phyloP scores from a whole-genome alignment of 495 filamentous ascomycete species.

The Podospora bellae-mahoneyi region DNA sequence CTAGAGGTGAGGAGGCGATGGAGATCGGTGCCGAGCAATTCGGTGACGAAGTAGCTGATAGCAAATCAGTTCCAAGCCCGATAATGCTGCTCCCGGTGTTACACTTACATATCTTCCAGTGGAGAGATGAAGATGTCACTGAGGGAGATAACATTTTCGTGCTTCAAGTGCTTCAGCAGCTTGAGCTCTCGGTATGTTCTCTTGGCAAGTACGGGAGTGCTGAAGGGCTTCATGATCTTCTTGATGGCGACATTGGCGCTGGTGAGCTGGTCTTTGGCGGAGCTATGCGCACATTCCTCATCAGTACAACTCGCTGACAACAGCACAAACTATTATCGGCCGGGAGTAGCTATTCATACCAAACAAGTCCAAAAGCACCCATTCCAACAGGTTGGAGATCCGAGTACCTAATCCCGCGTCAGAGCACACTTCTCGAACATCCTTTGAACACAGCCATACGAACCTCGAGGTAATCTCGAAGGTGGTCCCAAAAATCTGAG shows the following conservation, averaged over 20 bases:
- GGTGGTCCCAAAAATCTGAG: constrained; percentile 98
- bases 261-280: constrained; percentile 95
- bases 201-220: constrained; percentile 95
- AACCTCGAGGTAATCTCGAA: constrained; percentile 96
- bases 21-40: constrained; percentile 93
- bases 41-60: constrained; percentile 91
- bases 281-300: constrained; percentile 51
- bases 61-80: constrained; percentile 24
- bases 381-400: constrained; percentile 98
- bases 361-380: constrained; percentile 97
- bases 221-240: constrained; percentile 99
- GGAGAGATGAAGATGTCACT: constrained; percentile 99
- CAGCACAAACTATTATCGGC: background rate
- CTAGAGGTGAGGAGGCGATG: constrained; percentile 93
- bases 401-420: constrained; percentile 65
- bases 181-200: constrained; percentile 96
- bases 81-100: too few species aligned
- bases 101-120: constrained; percentile 88
- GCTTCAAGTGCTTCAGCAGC: constrained; percentile 90
- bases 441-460: background rate
- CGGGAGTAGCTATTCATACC: constrained; percentile 54
- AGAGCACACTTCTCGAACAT: constrained; percentile 19
- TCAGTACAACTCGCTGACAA: background rate
- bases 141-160: constrained; percentile 98
- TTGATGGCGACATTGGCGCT: constrained; percentile 94